These are phyloP conservation scores for Cutaneotrichosporon curvatum DNA, from an alignment of 1,284 basidiomycete genomes.

Conservation along the genomic window DNA sequence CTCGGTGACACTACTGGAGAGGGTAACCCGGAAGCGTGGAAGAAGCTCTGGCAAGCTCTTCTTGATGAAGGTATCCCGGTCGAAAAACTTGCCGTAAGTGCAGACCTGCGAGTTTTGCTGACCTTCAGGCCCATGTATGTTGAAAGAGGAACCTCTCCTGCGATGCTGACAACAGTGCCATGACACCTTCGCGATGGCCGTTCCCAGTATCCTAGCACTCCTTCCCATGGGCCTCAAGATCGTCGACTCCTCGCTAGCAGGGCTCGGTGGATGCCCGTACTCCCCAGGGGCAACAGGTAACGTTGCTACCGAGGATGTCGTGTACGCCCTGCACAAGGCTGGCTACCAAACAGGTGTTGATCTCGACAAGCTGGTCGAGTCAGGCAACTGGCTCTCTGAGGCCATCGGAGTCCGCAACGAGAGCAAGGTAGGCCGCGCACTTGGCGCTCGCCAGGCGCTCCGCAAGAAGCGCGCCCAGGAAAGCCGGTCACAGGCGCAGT, in stretches of 20 bases:
- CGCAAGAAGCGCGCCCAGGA: constrained; percentile 14
- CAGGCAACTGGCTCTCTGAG: constrained; percentile 73
- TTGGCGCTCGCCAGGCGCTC: constrained; percentile 50
- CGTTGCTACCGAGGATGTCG: constrained; percentile 80
- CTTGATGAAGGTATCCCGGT: constrained; percentile 50
- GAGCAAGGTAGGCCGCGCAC: constrained; percentile 74
- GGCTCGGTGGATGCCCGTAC: constrained; percentile 90
- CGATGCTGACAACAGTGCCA: constrained; percentile 55
- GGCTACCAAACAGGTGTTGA: constrained; percentile 63
- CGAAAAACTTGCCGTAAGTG: constrained; percentile 61
- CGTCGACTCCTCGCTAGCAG: constrained; percentile 61
- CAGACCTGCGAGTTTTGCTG: not conserved
- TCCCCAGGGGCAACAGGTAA: constrained; percentile 93
- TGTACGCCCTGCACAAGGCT: constrained; percentile 71
- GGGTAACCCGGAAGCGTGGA: constrained; percentile 65
- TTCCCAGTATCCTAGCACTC: constrained; percentile 49
- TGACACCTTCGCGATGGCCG: constrained; percentile 79
- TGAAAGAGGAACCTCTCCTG: not conserved
- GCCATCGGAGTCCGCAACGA: constrained; percentile 61
- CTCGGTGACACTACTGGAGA: constrained; percentile 87
- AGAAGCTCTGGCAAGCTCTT: constrained; percentile 63
- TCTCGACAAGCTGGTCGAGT: constrained; percentile 60
- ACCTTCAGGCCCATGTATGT: not conserved
- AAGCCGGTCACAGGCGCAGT: too few relatives aligned
- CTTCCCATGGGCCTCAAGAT: constrained; percentile 50